Base-by-base conservation (phyloP, 2,329 filamentous ascomycete species). In the Chaetomium strumarium region DNA sequence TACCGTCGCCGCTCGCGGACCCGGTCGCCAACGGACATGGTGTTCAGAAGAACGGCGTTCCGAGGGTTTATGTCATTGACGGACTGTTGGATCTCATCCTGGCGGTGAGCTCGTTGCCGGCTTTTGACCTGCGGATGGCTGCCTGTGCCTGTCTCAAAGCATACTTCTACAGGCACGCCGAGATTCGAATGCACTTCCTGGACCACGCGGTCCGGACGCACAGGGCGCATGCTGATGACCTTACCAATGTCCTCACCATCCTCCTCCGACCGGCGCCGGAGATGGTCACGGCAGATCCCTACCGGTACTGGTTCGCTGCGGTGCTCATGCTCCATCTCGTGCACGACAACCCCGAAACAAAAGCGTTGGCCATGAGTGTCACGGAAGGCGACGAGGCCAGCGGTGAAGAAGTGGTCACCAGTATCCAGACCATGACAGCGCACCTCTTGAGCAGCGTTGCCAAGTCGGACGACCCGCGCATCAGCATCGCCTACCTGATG, bases 391-490 rank as follows among this genome's bases (percentile, higher is more conserved):
- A 97, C 67, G 88, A 88, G 19, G 84, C 86, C 33, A 88, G 79
- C 60, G 93, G 92, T 4, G 93, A 99, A 71, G 93, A 99, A 68
- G 90, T 96, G 12, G 86, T 99, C 12, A 96, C 92, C 0, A 90
- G 89, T 63, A 89, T 99, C 46, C 93, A 99, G 68, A 86, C 85
- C 1, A 80, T 97, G 54, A 83, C 90, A 9, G 86, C 87, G 5
- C 92, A 96, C 64, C 75, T 99, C n/a, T 80, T 95, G 33, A 82
- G 84, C 47, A 86, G 87, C 4, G 75, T 96, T 14, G 50, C 57
- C 41, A 61, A 83, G 89, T 61, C 81, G 13, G 84, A 90, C 45
- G 90, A 97, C 63, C 81, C 88, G 60, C 80, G 91, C 30, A 79
- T 95, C 56, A 78, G 86, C 0, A 80, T 95, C 39, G 92, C 87